Percentiles rank a stretch among this genome's conserved stretches.
Evolutionary conservation across 371 early-diverging fungal species (phyloP).

Genomic region (Mucor piriformis): DNA sequence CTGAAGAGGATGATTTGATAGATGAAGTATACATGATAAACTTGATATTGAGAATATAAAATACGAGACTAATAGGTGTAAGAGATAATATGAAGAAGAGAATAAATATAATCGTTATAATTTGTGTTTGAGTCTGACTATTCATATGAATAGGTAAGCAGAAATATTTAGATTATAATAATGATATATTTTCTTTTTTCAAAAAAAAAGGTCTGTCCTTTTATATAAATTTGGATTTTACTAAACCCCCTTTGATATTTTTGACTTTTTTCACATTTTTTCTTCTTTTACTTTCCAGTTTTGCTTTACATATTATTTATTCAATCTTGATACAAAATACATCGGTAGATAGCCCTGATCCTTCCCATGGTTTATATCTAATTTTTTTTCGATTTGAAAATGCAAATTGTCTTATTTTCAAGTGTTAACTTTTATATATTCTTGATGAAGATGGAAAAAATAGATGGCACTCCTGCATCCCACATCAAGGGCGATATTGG

Average conservation of each 20-base stretch:
- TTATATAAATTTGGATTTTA: conserved; percentile 11
- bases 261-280: neutral
- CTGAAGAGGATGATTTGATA: neutral
- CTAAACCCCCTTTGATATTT: conserved; percentile 1
- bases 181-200: conserved; percentile 2
- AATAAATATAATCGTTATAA: conserved; percentile 8
- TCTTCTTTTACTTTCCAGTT: neutral
- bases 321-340: neutral
- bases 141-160: conserved; percentile 6
- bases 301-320: too few species aligned
- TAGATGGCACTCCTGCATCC: neutral
- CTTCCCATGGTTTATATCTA: neutral
- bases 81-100: conserved; percentile 15
- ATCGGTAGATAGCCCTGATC: neutral
- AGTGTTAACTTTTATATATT: neutral
- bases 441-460: neutral
- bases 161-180: neutral
- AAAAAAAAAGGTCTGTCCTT: conserved; percentile 8
- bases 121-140: conserved; percentile 14
- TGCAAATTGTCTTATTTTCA: neutral
- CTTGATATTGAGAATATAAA: conserved; percentile 8
- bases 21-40: conserved; percentile 3
- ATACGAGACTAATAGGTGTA: conserved; percentile 6
- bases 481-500: neutral
- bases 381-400: neutral